Evolutionary conservation across 192 early-diverging fungal genomes (phyloP).

Genomic region (Ambispora gerdemannii): DNA sequence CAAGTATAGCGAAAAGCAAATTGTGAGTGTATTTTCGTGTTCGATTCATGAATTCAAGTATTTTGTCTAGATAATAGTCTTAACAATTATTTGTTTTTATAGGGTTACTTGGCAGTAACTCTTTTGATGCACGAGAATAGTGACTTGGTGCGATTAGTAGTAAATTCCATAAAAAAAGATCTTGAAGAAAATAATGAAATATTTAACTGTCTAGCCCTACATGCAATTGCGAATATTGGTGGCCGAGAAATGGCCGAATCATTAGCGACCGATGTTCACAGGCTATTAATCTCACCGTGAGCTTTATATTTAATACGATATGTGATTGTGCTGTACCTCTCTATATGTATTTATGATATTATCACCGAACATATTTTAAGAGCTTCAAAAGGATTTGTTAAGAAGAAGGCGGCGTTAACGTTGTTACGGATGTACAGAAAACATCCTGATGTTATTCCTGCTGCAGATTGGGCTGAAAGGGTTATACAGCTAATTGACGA

Average conservation of each 20-base stretch:
- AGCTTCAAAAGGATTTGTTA: constrained; percentile 78
- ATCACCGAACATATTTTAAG: constrained; percentile 32
- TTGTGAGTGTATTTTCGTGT: constrained; percentile 55
- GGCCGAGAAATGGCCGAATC: constrained; percentile 88
- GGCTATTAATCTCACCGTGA: constrained; percentile 79
- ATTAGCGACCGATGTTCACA: constrained; percentile 78
- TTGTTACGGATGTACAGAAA: constrained; percentile 85
- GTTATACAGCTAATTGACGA: constrained; percentile 84
- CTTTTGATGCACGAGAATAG: constrained; percentile 85
- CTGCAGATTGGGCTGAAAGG: constrained; percentile 80
- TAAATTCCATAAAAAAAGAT: constrained; percentile 87
- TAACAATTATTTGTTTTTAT: constrained; percentile 1
- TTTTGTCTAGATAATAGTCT: background rate
- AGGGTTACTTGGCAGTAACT: constrained; percentile 96
- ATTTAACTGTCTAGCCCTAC: constrained; percentile 86
- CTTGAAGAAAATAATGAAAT: constrained; percentile 83
- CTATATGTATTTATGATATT: background rate
- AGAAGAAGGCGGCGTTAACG: constrained; percentile 96
- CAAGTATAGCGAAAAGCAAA: constrained; percentile 98
- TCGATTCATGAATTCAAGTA: constrained; percentile 1
- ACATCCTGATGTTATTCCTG: constrained; percentile 84
- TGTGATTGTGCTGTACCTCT: background rate
- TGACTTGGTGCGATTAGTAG: constrained; percentile 78
- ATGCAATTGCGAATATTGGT: constrained; percentile 96
- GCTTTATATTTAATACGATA: constrained; percentile 21